Base-by-base conservation (phyloP, 306 rosid species). In the Cicer cuneatum region DNA sequence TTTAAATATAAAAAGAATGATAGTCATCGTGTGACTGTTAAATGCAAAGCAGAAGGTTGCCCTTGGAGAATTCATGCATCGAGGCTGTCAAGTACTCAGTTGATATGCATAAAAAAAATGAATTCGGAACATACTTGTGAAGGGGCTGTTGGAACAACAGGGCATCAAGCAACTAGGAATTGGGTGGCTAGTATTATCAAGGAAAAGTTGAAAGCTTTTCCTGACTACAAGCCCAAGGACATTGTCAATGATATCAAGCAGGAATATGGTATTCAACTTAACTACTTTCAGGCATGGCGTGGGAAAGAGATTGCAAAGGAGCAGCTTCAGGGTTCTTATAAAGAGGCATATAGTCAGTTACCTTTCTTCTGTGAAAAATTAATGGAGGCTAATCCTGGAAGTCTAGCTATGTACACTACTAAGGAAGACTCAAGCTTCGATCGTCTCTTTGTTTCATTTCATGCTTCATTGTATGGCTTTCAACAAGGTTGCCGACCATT, bases 31-130 rank as follows among this genome's bases (percentile, higher is more conserved):
- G 97, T 94, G 72, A 94, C 98, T 54, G 98, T 94, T 75, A 94
- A 91, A 87, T 94, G 98, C 84, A 94, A 94, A 83, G 93, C 95
- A n/a, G 98, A 94, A 75, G 95, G 95, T 66, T 94, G 98, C 74
- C 96, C 92, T 16, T 94, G 98, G 98, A 90, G 98, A 85, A 94
- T 94, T 78, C 98, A 94, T 78, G 98, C 98, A 35, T 94, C 98
- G 8, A 89, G 97, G 86, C 75, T 94, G 79, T 94, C 98, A 12
- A 91, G 93, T 11, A 91, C 98, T 62, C 98, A 87, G 69, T 84
- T 94, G 85, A 94, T 94, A 81, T 94, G 98, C 75, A 91, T 94
- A 74, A 94, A 94, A 88, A 94, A 94, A 83, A 94, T 94, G 96
- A 90, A 88, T 84, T 59, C 96, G 40, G 71, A 81, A 3, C 98